These are phyloP conservation scores for Tylopilus sp. DNA, from an alignment of 1,284 basidiomycete species.

Conservation along the genomic window DNA sequence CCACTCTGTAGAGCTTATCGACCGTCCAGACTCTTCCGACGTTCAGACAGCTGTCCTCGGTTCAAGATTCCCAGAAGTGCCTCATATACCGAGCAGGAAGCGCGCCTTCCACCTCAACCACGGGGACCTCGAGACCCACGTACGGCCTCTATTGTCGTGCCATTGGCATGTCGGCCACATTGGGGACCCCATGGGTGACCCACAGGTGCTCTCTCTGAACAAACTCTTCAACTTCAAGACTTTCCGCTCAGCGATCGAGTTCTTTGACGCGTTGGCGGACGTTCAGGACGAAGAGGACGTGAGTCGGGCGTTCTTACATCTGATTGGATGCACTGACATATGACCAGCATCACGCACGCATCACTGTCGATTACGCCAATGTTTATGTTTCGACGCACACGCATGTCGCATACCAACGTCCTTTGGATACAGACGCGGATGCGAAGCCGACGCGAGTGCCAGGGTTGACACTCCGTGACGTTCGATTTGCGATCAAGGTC, in stretches of 20 bases:
- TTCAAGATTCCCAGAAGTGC: slow-evolving; percentile 34
- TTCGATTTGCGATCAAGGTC: slow-evolving; percentile 56
- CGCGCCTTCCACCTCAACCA: slow-evolving; percentile 42
- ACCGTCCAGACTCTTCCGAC: slow-evolving; percentile 26
- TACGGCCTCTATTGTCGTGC: slow-evolving; percentile 45
- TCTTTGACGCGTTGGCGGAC: slow-evolving; percentile 39
- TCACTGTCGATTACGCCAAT: slow-evolving; percentile 38
- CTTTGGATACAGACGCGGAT: slow-evolving; percentile 17
- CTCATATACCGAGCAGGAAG: slow-evolving; percentile 39
- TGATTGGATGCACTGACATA: not conserved
- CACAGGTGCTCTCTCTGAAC: slow-evolving; percentile 29
- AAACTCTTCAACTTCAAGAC: slow-evolving; percentile 42
- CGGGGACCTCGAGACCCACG: slow-evolving; percentile 44
- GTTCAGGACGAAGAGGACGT: slow-evolving; percentile 46
- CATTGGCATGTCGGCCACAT: slow-evolving; percentile 46
- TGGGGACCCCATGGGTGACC: slow-evolving; percentile 9
- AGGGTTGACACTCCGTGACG: slow-evolving; percentile 64
- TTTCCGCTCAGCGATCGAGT: slow-evolving; percentile 36
- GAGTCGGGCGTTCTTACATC: slow-evolving; percentile 20
- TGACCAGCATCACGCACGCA: slow-evolving; percentile 40
- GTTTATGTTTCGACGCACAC: slow-evolving; percentile 46
- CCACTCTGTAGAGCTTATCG: not conserved
- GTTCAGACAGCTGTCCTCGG: slow-evolving; percentile 24
- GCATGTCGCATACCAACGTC: slow-evolving; percentile 46
- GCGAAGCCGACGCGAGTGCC: slow-evolving; percentile 37